Evolutionary conservation across 352 stramenopile genomes (phyloP).

Genomic region (Elongisporangium anandrum): DNA sequence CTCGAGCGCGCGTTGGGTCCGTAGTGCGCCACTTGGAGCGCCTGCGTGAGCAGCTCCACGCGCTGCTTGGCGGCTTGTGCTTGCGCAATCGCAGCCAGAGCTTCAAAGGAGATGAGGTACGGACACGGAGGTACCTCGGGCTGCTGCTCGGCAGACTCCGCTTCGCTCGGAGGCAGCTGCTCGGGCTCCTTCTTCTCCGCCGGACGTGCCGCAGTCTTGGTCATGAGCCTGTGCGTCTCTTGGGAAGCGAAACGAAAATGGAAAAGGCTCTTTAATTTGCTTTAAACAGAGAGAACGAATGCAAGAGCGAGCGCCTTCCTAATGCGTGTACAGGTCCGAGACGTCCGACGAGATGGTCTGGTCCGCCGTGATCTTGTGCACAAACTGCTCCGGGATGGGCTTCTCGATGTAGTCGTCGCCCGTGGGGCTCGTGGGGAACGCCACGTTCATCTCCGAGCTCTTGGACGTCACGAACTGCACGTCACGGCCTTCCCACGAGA

Average conservation of each 20-base stretch:
- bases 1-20: conserved; percentile 39
- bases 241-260: neutral
- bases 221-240: conserved; percentile 5
- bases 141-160: neutral
- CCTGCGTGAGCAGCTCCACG: conserved; percentile 24
- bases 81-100: conserved; percentile 7
- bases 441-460: conserved; percentile 96
- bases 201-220: conserved; percentile 3
- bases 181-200: conserved; percentile 3
- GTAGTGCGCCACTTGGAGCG: conserved; percentile 49
- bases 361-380: conserved; percentile 89
- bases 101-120: conserved; percentile 11
- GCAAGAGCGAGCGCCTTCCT: conserved; percentile 1
- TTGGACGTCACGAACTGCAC: conserved; percentile 95
- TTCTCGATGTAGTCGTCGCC: conserved; percentile 93
- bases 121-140: conserved; percentile 1
- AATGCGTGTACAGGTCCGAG: conserved; percentile 94
- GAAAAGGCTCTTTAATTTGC: neutral
- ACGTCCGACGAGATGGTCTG: conserved; percentile 89
- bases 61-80: conserved; percentile 11
- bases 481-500: conserved; percentile 90
- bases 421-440: conserved; percentile 81
- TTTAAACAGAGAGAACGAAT: neutral
- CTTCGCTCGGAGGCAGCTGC: conserved; percentile 5
- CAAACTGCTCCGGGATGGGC: conserved; percentile 97